Base-by-base conservation (phyloP, 1,284 basidiomycete species). In the Cutaneotrichosporon arboriforme region DNA sequence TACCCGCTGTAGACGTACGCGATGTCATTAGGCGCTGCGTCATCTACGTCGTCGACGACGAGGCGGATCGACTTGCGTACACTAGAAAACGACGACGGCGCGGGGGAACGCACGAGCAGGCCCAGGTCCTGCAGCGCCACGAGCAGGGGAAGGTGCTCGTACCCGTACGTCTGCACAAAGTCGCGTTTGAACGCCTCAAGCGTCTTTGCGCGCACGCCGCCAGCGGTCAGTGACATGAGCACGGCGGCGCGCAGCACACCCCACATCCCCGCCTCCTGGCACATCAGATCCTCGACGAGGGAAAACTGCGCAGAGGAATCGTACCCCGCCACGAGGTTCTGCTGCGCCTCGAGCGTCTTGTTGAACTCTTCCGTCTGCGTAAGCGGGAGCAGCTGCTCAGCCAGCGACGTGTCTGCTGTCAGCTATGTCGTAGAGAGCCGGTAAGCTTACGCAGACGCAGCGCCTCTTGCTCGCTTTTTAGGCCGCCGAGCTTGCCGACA, bases 1-100 rank as follows among this genome's bases (percentile, higher is more conserved):
- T 93, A 98, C 9, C 96, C 96, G 1, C 91, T 96, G 77, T 97
- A 98, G 36, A 90, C 88, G 74, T 90, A 98, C 56, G 88, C 86
- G 66, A 97, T 88, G 73, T 99, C 96, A 67, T 88, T 88, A 63
- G 94, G 92, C 15, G 69, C 62, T 0, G 72, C 66, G 59, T 83
- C 82, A 63, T 85, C 86, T 51, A 78, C 76, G 51, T 97, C 93
- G 68, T 98, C 94, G 60, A 96, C 90, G 35, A 97, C 81, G 20
- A 98, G 82, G 22, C 89, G 83, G n/a, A 98, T 80, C 0, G 85
- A 83, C 74, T 91, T 93, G 48, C 92, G 84, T 18, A 93, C 76
- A 5, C 79, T 65, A 2, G 81, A 67, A 68, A 88, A 97, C 31
- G 74, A 66, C 4, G 52, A 22, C 1, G 70, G 58, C 1, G 66